Conservation (phyloP, 495 filamentous ascomycete species). For the Friedmanniomyces endolithicus region DNA sequence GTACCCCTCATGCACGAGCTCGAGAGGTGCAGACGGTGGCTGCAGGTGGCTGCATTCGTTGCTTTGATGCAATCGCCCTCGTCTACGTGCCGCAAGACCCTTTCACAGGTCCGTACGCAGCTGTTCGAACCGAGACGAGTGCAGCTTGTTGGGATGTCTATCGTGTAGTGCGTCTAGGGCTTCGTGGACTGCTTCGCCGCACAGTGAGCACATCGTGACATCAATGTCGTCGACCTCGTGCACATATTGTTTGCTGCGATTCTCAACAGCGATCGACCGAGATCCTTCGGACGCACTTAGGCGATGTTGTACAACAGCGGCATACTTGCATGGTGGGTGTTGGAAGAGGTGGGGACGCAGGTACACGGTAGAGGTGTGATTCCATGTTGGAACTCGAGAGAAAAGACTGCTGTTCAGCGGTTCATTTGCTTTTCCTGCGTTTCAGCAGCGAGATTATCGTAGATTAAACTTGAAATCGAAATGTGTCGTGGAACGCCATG, state of each 20-base stretch:
- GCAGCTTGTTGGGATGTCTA: neutral
- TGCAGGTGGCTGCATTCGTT: neutral
- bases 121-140: no score
- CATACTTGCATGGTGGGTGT: slow-evolving; percentile 1
- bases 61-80: neutral
- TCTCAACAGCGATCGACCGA: neutral
- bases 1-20: neutral
- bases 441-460: neutral
- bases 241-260: no score
- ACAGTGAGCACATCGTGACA: no score
- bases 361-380: neutral
- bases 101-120: neutral
- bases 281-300: slow-evolving; percentile 2
- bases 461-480: neutral
- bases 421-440: neutral
- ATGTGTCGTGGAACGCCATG: neutral
- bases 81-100: neutral
- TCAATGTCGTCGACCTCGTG: no score
- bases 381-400: neutral
- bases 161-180: neutral
- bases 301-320: slow-evolving; percentile 5
- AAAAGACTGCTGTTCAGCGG: neutral
- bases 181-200: no score
- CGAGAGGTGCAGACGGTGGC: neutral
- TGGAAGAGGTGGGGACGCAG: neutral